Base-by-base conservation (phyloP, 1,284 basidiomycete genomes). In the Cutaneotrichosporon sp. region DNA sequence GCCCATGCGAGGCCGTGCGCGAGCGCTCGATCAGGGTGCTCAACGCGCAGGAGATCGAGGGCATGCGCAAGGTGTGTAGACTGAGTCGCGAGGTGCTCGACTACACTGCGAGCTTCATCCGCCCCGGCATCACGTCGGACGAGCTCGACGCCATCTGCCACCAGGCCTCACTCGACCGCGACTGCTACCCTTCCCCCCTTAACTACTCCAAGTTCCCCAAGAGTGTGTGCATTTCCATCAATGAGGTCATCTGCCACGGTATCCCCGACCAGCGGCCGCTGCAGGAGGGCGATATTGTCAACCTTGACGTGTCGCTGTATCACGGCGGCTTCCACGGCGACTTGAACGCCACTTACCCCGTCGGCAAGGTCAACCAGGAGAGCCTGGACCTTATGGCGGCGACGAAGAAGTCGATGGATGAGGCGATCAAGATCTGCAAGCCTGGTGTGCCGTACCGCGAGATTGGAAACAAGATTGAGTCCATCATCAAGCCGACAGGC, bases 231-330 rank as follows among this genome's bases (percentile, higher is more conserved):
- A 96, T 90, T 82, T 75, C 90, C 86, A 83, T 99, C 50, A 99
- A 99, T 81, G 97, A 99, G 80, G 89, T 89, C 63, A 96, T 99
- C 73, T 99, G 97, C 79, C 97, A 99, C 80, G 92, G 92, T 62
- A 97, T 97, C 69, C 94, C 94, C 51, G 94, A 97, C 81, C 85
- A 90, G 72, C 84, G 93, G 63, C 91, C 89, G 70, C 81, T 97
- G 60, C 84, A 86, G 72, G 90, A 96, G 71, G 94, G 94, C 31
- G 95, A 97, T 80, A 97, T 97, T 72, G 83, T 97, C 77, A 97
- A 97, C 79, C 86, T 96, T 56, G 96, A 86, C 66, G 83, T 86
- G 4, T 80, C 84, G 8, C 74, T 85, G n/a, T 81, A 49, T 64
- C 60, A 73, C 64, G 58, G 63, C 89, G 91, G 93, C 40, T 91